Percentiles rank a stretch among this genome's conserved stretches.
Evolutionary conservation across 768 basidiomycete genomes (phyloP).

Genomic region (Russula virescens): DNA sequence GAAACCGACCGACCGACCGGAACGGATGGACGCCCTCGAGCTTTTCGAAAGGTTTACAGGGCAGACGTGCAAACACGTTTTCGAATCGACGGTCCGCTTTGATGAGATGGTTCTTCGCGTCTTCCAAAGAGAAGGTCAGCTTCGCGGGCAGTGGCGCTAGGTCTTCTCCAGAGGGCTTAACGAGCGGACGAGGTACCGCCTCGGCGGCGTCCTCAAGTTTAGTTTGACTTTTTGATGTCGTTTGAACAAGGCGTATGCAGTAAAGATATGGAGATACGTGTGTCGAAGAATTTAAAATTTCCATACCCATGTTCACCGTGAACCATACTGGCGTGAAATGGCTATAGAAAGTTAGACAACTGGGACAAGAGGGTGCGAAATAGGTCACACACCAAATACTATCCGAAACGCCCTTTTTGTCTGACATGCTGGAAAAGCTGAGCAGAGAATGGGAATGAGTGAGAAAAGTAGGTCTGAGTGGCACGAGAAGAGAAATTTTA

Average conservation of each 20-base stretch:
- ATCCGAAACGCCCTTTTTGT: conserved; percentile 32
- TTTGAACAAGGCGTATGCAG: too few relatives aligned
- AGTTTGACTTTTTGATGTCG: too few relatives aligned
- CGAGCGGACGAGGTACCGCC: background rate
- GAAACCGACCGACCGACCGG: conserved; percentile 42
- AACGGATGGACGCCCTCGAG: conserved; percentile 80
- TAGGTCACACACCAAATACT: conserved; percentile 32
- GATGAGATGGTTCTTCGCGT: conserved; percentile 69
- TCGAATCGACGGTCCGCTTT: conserved; percentile 63
- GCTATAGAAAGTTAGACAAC: conserved; percentile 26
- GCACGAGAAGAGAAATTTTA: background rate
- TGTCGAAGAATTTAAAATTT: too few relatives aligned
- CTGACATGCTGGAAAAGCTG: background rate
- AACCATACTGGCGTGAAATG: conserved; percentile 55
- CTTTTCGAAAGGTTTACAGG: conserved; percentile 72
- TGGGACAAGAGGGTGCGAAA: too few relatives aligned
- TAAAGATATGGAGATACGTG: too few relatives aligned
- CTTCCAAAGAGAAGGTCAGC: conserved; percentile 70
- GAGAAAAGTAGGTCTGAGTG: background rate
- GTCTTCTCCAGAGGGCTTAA: conserved; percentile 5
- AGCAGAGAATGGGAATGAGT: background rate
- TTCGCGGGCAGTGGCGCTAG: conserved; percentile 53
- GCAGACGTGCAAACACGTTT: conserved; percentile 55
- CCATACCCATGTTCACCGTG: conserved; percentile 47
- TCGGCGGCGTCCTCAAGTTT: background rate